Conservation (phyloP, 2,329 filamentous ascomycete species). For the Aspergillus ibericus region DNA sequence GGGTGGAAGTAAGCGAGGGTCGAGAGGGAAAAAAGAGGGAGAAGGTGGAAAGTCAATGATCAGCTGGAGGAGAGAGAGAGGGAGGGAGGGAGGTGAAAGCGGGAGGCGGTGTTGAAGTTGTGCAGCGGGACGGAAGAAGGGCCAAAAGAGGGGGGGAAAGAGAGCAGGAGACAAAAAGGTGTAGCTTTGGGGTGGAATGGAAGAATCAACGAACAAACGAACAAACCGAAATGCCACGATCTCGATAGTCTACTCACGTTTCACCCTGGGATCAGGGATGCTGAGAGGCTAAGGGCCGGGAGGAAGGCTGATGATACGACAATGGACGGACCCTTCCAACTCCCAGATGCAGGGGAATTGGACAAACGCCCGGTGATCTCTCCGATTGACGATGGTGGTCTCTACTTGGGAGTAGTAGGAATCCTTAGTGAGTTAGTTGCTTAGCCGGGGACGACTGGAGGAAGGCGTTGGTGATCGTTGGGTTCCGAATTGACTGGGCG, state of each 20-base stretch:
- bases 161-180: slow-evolving; percentile 5
- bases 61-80: slow-evolving; percentile 6
- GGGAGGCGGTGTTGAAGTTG: slow-evolving; percentile 10
- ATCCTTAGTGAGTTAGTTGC: neutral
- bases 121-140: slow-evolving; percentile 1
- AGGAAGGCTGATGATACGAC: neutral
- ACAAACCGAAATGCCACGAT: neutral
- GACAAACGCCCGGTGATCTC: neutral
- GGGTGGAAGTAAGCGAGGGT: slow-evolving; percentile 12
- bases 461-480: neutral
- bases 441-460: neutral
- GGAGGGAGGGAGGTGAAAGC: slow-evolving; percentile 7
- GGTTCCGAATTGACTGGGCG: neutral
- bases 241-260: neutral
- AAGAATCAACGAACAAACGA: neutral
- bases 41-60: slow-evolving; percentile 8
- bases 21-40: slow-evolving; percentile 5
- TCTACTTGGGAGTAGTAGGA: neutral
- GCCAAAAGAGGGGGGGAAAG: slow-evolving; percentile 3
- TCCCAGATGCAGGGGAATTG: slow-evolving; percentile 1
- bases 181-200: neutral
- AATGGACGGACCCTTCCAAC: neutral
- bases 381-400: neutral
- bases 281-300: neutral
- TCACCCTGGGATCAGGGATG: neutral